Base-by-base conservation (phyloP, 441 rosid species). In the Pelargonium cotyledonis region DNA sequence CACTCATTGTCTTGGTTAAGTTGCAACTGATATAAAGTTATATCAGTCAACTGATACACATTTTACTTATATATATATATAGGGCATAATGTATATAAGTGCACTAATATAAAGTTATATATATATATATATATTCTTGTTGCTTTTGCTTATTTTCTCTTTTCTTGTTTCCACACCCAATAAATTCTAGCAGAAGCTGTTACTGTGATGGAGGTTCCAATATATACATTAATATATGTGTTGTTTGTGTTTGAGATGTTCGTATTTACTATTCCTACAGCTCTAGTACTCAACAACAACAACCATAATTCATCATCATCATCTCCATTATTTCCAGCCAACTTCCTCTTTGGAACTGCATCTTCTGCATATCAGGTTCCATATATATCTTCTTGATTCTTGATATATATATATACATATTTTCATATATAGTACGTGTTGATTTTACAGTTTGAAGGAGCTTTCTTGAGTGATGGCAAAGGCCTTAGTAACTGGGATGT, bases 401-500 rank as follows among this genome's bases (percentile, higher is more conserved):
- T n/a, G n/a, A n/a, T n/a, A n/a, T n/a, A n/a, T n/a, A n/a, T n/a
- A n/a, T n/a, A n/a, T n/a, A n/a, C n/a, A n/a, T n/a, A n/a, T n/a
- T n/a, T n/a, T n/a, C n/a, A n/a, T n/a, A n/a, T n/a, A n/a, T n/a
- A n/a, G n/a, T n/a, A n/a, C n/a, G 26, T n/a, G 26, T 23, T 23
- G 26, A 23, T 23, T 23, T 23, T 23, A 2, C 70, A 80, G 86
- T 73, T 75, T 73, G 90, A 86, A 80, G 90, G 90, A 23, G 88
- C 83, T 12, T 84, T 64, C 68, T 61, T 76, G 69, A 71, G 73
- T 47, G 85, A 77, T 72, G 84, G 83, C 8, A 86, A 86, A 82
- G 84, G 85, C 14, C 7, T 82, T 57, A 82, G 80, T 77, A 86
- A 86, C 66, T 84, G 88, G 90, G 90, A 86, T 78, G 77, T 78